Conservation (phyloP, 768 basidiomycete species). For the Calocybe cyanea region DNA sequence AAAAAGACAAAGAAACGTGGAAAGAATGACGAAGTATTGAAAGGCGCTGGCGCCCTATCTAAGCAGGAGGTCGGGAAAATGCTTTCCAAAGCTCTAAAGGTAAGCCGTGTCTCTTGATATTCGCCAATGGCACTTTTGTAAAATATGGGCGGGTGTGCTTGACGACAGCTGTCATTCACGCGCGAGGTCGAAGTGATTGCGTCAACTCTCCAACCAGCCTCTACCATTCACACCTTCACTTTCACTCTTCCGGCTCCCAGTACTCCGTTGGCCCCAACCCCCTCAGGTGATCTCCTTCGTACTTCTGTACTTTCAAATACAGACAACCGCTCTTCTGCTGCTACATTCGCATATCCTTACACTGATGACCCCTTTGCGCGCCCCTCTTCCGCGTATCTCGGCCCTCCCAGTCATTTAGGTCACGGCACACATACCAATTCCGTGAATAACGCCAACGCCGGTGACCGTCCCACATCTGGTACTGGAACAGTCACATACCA, state of each 20-base stretch:
- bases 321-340: slow-evolving; percentile 62
- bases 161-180: slow-evolving; percentile 74
- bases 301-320: slow-evolving; percentile 67
- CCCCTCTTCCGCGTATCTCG: slow-evolving; percentile 77
- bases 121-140: background rate
- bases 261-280: slow-evolving; percentile 72
- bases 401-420: slow-evolving; percentile 66
- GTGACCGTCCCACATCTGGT: slow-evolving; percentile 27
- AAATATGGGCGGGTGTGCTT: background rate
- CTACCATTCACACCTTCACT: slow-evolving; percentile 88
- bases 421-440: slow-evolving; percentile 34
- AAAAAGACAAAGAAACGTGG: slow-evolving; percentile 70
- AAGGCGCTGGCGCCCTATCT: slow-evolving; percentile 75
- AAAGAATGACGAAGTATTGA: slow-evolving; percentile 61
- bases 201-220: slow-evolving; percentile 90
- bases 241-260: slow-evolving; percentile 78
- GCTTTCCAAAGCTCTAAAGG: slow-evolving; percentile 89
- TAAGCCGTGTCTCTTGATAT: slow-evolving; percentile 25
- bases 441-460: slow-evolving; percentile 27
- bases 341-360: slow-evolving; percentile 73
- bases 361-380: slow-evolving; percentile 73
- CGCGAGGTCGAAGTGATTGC: slow-evolving; percentile 93
- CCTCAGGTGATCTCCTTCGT: slow-evolving; percentile 68
- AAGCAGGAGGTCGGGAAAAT: slow-evolving; percentile 89
- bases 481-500: slow-evolving; percentile 69